Evolutionary conservation across 306 rosid species (phyloP), one percentile per base, ranked within the genome.

Genomic region (Cicer chorassanicum): DNA sequence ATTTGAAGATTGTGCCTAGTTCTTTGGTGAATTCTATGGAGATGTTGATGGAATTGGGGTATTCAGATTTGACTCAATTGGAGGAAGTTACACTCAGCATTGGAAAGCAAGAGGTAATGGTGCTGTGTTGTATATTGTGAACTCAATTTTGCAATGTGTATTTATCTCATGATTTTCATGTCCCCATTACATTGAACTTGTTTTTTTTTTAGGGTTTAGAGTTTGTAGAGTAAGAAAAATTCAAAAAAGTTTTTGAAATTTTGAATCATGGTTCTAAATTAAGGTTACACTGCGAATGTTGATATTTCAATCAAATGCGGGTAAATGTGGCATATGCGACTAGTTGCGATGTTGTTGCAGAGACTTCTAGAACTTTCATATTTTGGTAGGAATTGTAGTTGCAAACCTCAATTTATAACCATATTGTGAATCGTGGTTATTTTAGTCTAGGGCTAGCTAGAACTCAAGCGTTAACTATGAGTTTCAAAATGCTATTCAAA

Each of bases 1-100:
- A 79, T 79, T 65, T 79, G 46, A 71, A 19, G 42, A 11, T 79
- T 79, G 73, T 79, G 36, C 82, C 82, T 0, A 15, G 78, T 18
- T 53, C 82, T 15, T 64, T 79, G 61, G 7, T 53, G 10, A 71
- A 36, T 6, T 79, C 82, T 21, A 11, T 79, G 73, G 4, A 71
- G 68, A 3, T 63, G 34, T 21, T 79, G 59, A 7, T 14, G 6
- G 51, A 72, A 79, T 51, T 63, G 8, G 73, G 78, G 8, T 79
- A 72, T 38, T 15, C 78, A 1, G 73, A 72, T n/a, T 53, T 71
- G 62, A 72, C 9, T 43, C 67, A 64, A 3, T 2, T 72, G 10
- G 78, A 79, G 51, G 60, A 42, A 72, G 50, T 63, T 0, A 63
- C 82, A 13, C 73, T 8, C 1, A 53, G 44, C 34, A 40, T 79